These are phyloP conservation scores for Pelagophyceae sp. DNA, from an alignment of 352 stramenopile genomes.

Conservation along the genomic window DNA sequence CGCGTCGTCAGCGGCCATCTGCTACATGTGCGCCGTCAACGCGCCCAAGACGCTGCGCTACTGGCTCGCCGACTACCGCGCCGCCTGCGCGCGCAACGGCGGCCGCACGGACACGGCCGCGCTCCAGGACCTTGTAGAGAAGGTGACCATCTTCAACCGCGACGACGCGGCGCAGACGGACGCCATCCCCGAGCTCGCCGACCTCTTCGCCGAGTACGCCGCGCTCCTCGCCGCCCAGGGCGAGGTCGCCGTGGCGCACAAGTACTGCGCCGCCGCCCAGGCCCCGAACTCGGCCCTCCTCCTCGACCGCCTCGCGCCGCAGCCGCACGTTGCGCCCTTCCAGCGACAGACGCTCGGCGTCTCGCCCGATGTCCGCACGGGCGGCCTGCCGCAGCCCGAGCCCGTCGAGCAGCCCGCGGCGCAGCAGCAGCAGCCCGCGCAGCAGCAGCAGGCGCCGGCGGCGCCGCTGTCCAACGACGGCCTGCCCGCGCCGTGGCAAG, in stretches of 20 bases:
- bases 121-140: slow-evolving; percentile 91
- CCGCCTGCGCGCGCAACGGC: slow-evolving; percentile 46
- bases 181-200: slow-evolving; percentile 70
- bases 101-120: slow-evolving; percentile 54
- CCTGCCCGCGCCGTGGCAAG: slow-evolving; percentile 45
- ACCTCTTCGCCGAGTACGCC: slow-evolving; percentile 81
- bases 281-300: slow-evolving; percentile 66
- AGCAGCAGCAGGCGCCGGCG: slow-evolving; percentile 1
- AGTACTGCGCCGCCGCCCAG: slow-evolving; percentile 73
- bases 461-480: background rate
- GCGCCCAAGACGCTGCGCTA: slow-evolving; percentile 64
- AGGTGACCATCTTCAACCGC: slow-evolving; percentile 77
- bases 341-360: slow-evolving; percentile 38
- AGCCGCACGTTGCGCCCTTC: slow-evolving; percentile 45
- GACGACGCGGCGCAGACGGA: slow-evolving; percentile 53
- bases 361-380: slow-evolving; percentile 39
- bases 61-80: slow-evolving; percentile 70
- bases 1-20: slow-evolving; percentile 77
- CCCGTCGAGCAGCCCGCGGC: slow-evolving; percentile 32
- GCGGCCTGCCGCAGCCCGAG: slow-evolving; percentile 28
- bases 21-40: slow-evolving; percentile 87
- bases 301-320: slow-evolving; percentile 67
- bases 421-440: slow-evolving; percentile 17
- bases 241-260: slow-evolving; percentile 74
- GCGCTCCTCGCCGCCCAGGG: slow-evolving; percentile 78